Evolutionary conservation across 371 early-diverging fungal genomes (phyloP), one percentile per base, ranked within the genome.

Genomic region (Rhizopus arrhizus): DNA sequence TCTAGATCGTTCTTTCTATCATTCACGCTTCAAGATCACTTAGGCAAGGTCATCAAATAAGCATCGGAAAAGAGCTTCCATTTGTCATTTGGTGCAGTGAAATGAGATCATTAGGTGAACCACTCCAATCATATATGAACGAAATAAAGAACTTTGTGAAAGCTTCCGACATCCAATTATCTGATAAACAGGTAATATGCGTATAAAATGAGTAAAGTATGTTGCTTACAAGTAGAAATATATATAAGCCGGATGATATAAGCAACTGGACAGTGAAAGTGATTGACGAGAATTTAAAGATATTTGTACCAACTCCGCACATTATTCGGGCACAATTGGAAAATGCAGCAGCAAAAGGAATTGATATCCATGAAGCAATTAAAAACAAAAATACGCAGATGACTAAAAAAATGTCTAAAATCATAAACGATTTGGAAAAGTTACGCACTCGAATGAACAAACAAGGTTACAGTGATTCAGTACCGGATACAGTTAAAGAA

Each of bases 1-100:
- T 46, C 29, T 56, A 82, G 79, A 60, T 68, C n/a, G 65, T 84
- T 5, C 63, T 86, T 13, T 70, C 74, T 12, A 72, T 88, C 34
- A 84, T 88, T n/a, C 85, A 83, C 53, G 88, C 85, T 12, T 81
- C 85, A 10, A 73, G 88, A 29, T 84, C 88, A 1, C 48, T 88
- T 31, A 78, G 88, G 15, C 86, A 88, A 60, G 75, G 75, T n/a
- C 78, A 88, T 51, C 83, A 83, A 58, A 80, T 86, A 31, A 79
- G 82, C 53, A 69, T 82, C 28, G 66, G 75, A 22, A 70, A 77
- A 33, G 67, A 70, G 28, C 52, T 86, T 40, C 83, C 86, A 3
- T 83, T 85, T 57, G 79, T 61, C 0, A 77, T 88, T 46, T 74
- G 77, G 66, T 74, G 73, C 45, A 63, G 61, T 32, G 76, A 83